Base-by-base conservation (phyloP, 2,329 filamentous ascomycete species). In the Penicillium hesseltinei region DNA sequence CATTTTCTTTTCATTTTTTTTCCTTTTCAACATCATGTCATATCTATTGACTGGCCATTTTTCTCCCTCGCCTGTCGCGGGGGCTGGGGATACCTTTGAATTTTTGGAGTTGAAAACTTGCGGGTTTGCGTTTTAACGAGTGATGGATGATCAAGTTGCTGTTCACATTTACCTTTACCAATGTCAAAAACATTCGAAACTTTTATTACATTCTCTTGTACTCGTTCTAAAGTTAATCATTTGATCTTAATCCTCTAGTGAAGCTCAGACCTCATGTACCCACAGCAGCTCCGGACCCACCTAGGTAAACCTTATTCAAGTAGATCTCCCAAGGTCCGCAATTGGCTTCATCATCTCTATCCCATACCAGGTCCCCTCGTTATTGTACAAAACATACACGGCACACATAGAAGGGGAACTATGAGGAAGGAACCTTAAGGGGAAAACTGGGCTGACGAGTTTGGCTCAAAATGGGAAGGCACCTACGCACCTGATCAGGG, bases 21-120 rank as follows among this genome's bases (percentile, higher is more conserved):
- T 51, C 44, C 21, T 31, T 47, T 57, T 42, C 38, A 47, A 21
- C 46, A 40, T 50, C 40, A 50, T 55, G 53, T 55, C 53, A 56
- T 56, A 51, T 52, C 21, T 52, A 52, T 43, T 45, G 53, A 56
- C 44, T 56, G 54, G 50, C 57, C 56, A 59, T 55, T 47, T 48
- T 50, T 47, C 57, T 56, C 39, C 47, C 47, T 47, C 45, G 43
- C 40, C 31, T 31, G 50, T 31, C 23, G 29, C 53, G 49, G 49
- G 59, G 46, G 51, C 36, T 52, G 57, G 61, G 58, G 58, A 65
- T 64, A 62, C 63, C 63, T 62, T 25, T 54, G 57, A 48, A 49
- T 51, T 47, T 63, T 45, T 53, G 59, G 62, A 59, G 61, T 63
- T 63, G 29, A 49, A 50, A 51, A 47, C 23, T 46, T 55, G 47